These are phyloP conservation scores for Verbena officinalis DNA, from an alignment of 257 asterid genomes.

Conservation along the genomic window DNA sequence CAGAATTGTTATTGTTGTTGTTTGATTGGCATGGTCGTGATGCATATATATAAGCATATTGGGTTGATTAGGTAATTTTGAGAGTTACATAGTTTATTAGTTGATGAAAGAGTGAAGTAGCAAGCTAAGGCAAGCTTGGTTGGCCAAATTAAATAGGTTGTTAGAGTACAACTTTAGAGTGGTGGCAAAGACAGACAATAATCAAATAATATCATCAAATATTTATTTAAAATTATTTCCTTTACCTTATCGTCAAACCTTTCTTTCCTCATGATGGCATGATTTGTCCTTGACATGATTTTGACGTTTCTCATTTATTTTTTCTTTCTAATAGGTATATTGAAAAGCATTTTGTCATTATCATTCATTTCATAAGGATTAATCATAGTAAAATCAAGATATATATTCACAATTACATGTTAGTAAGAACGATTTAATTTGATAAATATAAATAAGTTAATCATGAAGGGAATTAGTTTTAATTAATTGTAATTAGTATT, in stretches of 20 bases:
- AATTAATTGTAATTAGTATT: too few relatives aligned
- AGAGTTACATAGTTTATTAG: slow-evolving; percentile 3
- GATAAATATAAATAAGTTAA: not conserved
- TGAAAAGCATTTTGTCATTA: not conserved
- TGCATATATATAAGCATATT: slow-evolving; percentile 28
- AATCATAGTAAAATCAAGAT: not conserved
- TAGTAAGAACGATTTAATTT: too few relatives aligned
- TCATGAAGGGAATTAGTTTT: too few relatives aligned
- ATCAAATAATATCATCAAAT: not conserved
- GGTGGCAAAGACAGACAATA: slow-evolving; percentile 35
- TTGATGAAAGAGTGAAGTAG: slow-evolving; percentile 3
- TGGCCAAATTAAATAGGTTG: slow-evolving; percentile 33
- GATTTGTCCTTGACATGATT: slow-evolving; percentile 9
- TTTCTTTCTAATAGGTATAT: not conserved
- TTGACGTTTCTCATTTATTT: slow-evolving; percentile 9
- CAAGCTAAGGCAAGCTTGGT: slow-evolving; percentile 15
- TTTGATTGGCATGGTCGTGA: not conserved
- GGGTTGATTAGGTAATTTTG: slow-evolving; percentile 30
- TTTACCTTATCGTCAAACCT: slow-evolving; percentile 34
- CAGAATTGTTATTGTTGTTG: slow-evolving; percentile 11
- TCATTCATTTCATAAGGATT: not conserved
- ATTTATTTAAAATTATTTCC: slow-evolving; percentile 20
- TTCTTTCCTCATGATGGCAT: slow-evolving; percentile 38
- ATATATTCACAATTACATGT: too few relatives aligned
- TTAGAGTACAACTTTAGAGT: slow-evolving; percentile 40